phyloP scores from a whole-genome alignment of 495 filamentous ascomycete species.

The Pseudevernia furfuracea region DNA sequence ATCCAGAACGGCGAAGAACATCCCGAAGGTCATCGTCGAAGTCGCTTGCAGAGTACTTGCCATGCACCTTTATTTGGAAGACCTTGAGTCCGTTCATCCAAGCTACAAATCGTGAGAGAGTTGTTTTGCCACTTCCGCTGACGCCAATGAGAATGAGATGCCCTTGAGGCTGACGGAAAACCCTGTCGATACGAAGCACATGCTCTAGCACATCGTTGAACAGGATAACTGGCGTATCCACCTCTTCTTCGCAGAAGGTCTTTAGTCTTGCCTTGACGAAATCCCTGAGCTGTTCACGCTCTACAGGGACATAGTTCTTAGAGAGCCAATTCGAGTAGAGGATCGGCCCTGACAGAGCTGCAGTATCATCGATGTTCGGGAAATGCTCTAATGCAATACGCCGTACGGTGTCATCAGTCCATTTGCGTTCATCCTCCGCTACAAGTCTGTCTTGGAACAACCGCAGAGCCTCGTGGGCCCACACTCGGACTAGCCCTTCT shows the following conservation, averaged over 20 bases:
- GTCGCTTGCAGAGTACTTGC: conserved; percentile 95
- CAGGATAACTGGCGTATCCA: conserved; percentile 92
- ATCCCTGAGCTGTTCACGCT: conserved; percentile 84
- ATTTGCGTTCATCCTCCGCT: conserved; percentile 85
- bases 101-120: conserved; percentile 91
- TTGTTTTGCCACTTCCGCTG: conserved; percentile 97
- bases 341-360: conserved; percentile 87
- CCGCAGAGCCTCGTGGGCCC: conserved; percentile 93
- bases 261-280: conserved; percentile 95
- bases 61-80: conserved; percentile 99
- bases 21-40: conserved; percentile 96
- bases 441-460: conserved; percentile 97
- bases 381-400: conserved; percentile 86
- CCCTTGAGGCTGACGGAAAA: conserved; percentile 96
- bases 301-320: conserved; percentile 95
- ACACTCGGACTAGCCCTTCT: conserved; percentile 91
- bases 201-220: conserved; percentile 99
- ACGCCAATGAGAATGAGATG: conserved; percentile 98
- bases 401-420: conserved; percentile 80
- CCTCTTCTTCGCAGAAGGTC: conserved; percentile 99
- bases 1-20: conserved; percentile 86
- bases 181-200: conserved; percentile 93
- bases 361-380: conserved; percentile 80
- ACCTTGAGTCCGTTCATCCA: conserved; percentile 99
- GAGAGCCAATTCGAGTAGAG: conserved; percentile 99